Evolutionary conservation across 176 grass and related monocot genomes (phyloP), one percentile per base, ranked within the genome.

Genomic region (Lolium perenne): DNA sequence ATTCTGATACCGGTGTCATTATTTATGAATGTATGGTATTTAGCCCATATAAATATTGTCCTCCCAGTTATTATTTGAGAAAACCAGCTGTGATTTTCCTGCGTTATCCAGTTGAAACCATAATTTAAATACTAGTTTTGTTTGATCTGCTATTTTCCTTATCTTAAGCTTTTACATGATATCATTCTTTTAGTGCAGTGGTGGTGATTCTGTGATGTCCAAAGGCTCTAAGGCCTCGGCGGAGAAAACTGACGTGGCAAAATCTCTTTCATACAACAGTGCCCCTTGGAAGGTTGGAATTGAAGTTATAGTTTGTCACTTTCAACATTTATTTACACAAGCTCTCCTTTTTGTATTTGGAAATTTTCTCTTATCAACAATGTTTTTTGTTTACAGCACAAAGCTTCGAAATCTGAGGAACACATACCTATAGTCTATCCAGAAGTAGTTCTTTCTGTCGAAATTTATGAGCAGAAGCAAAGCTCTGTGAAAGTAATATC

Each of bases 361-460:
- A 76, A 11, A 16, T 86, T 46, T 67, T 18, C 16, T 51, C 26
- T 76, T 21, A 14, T 21, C 26, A 43, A 45, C 47, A 23, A 8
- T 77, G 1, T 68, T 55, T 88, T 88, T 55, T 91, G 29, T 23
- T 77, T 21, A 22, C 82, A 91, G 85, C 87, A 90, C 55, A 92
- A 91, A 84, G 23, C 78, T 91, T 89, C 29, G 5, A 94, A 72
- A 81, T 79, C 93, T 70, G 88, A 85, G 55, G 81, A 94, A 76
- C 38, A 91, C 64, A 89, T 66, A n/a, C 86, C 90, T 89, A 78
- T 98, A 81, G 86, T 76, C 29, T 91, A 68, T 91, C 90, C 92
- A 67, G 97, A 95, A 92, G 82, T 94, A 73, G 22, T 95, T 87
- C 86, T 98, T 43, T 98, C 88, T 73, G 84, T 98, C 3, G 91